Evolutionary conservation across 352 stramenopile species (phyloP), one percentile per base, ranked within the genome.

Genomic region (Globisporangium radiosum): DNA sequence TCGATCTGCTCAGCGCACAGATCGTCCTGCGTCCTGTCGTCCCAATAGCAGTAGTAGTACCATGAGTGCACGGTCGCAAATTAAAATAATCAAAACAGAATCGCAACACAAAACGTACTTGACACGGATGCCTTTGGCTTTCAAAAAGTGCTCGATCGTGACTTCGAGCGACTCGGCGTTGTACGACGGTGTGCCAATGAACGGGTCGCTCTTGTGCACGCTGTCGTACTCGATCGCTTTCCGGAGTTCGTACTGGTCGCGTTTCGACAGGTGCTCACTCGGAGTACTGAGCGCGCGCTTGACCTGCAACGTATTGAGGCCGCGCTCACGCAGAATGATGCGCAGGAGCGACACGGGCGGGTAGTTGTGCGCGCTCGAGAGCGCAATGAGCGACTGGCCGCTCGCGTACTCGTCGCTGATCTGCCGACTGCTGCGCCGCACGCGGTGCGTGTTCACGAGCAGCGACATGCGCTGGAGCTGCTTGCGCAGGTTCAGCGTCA

Each of bases 401-500:
- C 74, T 80, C 53, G 86, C 70, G 59, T 89, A 94, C 59, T 94
- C 80, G 33, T 72, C 61, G 54, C 70, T 74, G 64, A 94, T 92
- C 52, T 72, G 70, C 39, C 58, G 39, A 33, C 71, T 78, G 50
- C 85, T 70, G 25, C 77, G 77, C 36, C 82, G 81, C 4, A 94
- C 81, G 60, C 84, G 84, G 61, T 92, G 81, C 53, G 84, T 92
- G 57, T 94, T 94, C n/a, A 94, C 81, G 17, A 94, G 57, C 48
- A 94, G 66, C 45, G 81, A 92, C 81, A 92, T 92, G 47, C 84
- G 81, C 70, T 89, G 78, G 45, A 94, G 54, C 65, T 94, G 84
- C 63, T 94, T 94, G 52, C 81, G 76, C 62, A 94, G 60, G 56
- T 94, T 94, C 42, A 94, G 78, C 37, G 84, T 94, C 78, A 94